A percentile compares a stretch with the other conserved stretches of the same genome.
Conservation (phyloP, 2,329 filamentous ascomycete genomes). For the Emmonsiellopsis sp. region DNA sequence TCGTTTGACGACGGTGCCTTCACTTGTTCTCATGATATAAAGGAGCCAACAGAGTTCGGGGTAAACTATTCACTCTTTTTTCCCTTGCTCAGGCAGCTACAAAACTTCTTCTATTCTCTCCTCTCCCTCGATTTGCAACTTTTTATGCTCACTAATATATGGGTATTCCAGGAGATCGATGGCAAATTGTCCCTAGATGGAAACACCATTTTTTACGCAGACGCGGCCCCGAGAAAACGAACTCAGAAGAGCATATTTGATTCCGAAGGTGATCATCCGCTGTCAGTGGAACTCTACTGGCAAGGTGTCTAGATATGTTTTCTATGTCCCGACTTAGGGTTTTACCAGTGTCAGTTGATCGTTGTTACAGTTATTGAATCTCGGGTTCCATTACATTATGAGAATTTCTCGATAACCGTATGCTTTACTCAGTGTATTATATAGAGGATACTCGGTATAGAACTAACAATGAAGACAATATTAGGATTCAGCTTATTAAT, state of each 20-base stretch:
- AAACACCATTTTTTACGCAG: constrained; percentile 29
- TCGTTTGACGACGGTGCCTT: constrained; percentile 45
- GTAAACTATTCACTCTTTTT: constrained; percentile 15
- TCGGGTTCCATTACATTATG: no score
- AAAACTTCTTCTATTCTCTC: no score
- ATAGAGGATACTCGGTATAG: no score
- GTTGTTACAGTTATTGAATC: no score
- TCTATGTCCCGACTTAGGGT: neutral
- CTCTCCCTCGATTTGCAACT: neutral
- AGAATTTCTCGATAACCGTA: no score
- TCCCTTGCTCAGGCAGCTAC: neutral
- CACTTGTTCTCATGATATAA: constrained; percentile 38
- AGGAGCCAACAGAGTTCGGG: constrained; percentile 20
- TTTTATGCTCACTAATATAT: neutral
- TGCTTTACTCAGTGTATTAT: no score
- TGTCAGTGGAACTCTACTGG: constrained; percentile 27
- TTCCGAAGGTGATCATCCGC: constrained; percentile 18
- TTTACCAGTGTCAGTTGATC: no score
- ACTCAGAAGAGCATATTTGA: constrained; percentile 26
- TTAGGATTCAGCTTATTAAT: no score
- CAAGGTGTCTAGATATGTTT: constrained; percentile 9
- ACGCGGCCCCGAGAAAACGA: constrained; percentile 26
- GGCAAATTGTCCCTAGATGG: constrained; percentile 23
- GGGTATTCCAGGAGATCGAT: constrained; percentile 18
- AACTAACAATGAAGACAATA: no score